Conservation (phyloP, 2,329 filamentous ascomycete species). For the Epichloe baconii region DNA sequence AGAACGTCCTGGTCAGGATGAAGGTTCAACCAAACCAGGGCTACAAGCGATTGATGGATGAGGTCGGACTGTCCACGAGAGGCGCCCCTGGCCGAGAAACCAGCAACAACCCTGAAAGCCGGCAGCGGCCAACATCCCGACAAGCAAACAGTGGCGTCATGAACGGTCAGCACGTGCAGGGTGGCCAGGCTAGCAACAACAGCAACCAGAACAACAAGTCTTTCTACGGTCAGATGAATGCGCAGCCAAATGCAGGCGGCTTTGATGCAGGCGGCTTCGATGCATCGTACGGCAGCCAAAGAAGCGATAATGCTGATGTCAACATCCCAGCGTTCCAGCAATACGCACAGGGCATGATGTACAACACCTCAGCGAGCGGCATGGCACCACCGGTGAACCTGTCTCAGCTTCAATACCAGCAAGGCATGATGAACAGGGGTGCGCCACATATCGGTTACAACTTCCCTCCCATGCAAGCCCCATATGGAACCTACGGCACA, state of each 20-base stretch:
- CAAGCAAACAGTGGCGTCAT: slow-evolving; percentile 29
- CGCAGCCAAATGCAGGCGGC: slow-evolving; percentile 24
- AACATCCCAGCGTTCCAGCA: slow-evolving; percentile 35
- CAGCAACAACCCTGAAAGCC: slow-evolving; percentile 32
- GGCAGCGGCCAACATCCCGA: slow-evolving; percentile 42
- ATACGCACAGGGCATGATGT: slow-evolving; percentile 40
- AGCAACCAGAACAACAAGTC: slow-evolving; percentile 25
- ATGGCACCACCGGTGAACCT: slow-evolving; percentile 34
- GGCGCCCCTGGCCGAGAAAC: slow-evolving; percentile 32
- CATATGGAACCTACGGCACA: slow-evolving; percentile 39
- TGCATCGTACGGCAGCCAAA: slow-evolving; percentile 35
- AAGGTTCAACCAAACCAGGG: slow-evolving; percentile 91
- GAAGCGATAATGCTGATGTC: slow-evolving; percentile 39
- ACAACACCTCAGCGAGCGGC: slow-evolving; percentile 30
- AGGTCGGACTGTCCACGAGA: slow-evolving; percentile 75
- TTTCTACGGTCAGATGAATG: slow-evolving; percentile 40
- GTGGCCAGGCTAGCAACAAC: slow-evolving; percentile 17
- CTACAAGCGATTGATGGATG: slow-evolving; percentile 98
- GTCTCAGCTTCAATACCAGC: slow-evolving; percentile 46
- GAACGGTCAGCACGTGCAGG: slow-evolving; percentile 29
- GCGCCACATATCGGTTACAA: slow-evolving; percentile 42
- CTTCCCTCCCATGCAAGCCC: slow-evolving; percentile 42
- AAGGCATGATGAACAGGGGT: slow-evolving; percentile 41
- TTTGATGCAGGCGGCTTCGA: slow-evolving; percentile 37
- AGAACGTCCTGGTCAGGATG: slow-evolving; percentile 74